phyloP scores from a whole-genome alignment of 2,329 filamentous ascomycete genomes.

The Botrytis tulipae region DNA sequence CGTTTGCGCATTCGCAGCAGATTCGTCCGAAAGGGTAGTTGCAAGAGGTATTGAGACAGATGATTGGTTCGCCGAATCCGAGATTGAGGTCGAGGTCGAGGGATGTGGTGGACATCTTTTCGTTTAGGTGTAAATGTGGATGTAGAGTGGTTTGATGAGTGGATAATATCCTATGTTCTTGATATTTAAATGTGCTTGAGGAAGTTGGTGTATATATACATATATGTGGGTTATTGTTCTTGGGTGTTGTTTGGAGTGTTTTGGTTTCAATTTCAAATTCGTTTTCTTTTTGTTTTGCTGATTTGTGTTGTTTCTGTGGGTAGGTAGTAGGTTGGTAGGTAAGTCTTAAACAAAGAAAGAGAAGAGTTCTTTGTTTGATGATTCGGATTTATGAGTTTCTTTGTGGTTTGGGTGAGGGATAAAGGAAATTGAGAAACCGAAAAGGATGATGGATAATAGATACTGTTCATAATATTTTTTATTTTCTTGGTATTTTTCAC shows the following conservation, averaged over 20 bases:
- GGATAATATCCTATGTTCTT: neutral
- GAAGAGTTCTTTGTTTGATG: neutral
- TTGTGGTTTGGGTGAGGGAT: neutral
- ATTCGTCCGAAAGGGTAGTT: slow-evolving; percentile 23
- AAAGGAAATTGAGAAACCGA: neutral
- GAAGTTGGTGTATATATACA: neutral
- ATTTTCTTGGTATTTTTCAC: neutral
- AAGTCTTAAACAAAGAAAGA: neutral
- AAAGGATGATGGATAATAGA: neutral
- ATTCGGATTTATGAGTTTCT: neutral
- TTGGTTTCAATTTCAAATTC: neutral
- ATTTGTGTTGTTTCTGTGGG: neutral
- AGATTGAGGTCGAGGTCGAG: neutral
- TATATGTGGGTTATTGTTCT: neutral
- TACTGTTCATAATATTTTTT: neutral
- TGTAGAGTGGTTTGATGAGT: neutral
- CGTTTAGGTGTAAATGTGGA: neutral
- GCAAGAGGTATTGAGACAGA: slow-evolving; percentile 24
- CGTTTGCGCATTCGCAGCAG: slow-evolving; percentile 15
- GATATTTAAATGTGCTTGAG: too few species aligned
- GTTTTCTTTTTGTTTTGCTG: neutral
- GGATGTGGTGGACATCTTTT: neutral
- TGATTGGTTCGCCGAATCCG: slow-evolving; percentile 13
- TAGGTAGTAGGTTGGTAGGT: neutral
- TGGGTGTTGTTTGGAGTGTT: neutral